Percentiles rank a stretch among this genome's conserved stretches.
phyloP scores from a whole-genome alignment of 1,139 yeast species.

The Sugiyamaella neomexicana region DNA sequence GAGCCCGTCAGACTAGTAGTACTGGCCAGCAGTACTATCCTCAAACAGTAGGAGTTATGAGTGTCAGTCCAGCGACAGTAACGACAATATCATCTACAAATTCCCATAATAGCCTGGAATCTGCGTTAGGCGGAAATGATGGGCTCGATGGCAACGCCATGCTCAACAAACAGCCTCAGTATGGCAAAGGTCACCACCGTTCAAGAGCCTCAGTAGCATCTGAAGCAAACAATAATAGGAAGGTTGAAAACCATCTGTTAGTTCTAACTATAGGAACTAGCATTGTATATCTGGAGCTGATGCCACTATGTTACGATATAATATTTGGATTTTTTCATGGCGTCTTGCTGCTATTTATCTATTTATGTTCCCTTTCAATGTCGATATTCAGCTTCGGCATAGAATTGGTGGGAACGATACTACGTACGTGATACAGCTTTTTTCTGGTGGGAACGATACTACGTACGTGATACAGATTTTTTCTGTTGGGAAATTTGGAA shows the following conservation, averaged over 20 bases:
- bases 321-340: neutral
- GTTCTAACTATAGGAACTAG: neutral
- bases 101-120: neutral
- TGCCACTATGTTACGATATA: neutral
- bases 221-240: neutral
- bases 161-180: neutral
- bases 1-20: conserved; percentile 14
- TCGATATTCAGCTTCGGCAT: neutral
- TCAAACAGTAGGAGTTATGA: conserved; percentile 4
- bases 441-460: neutral
- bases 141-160: neutral
- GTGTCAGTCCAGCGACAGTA: neutral
- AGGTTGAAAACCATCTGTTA: neutral
- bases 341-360: neutral
- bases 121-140: neutral
- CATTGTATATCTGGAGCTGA: neutral
- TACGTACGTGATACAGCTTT: neutral
- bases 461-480: neutral
- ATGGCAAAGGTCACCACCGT: neutral
- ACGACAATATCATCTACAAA: neutral
- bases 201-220: neutral
- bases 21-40: conserved; percentile 2
- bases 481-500: neutral
- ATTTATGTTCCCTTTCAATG: neutral
- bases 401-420: neutral